Evolutionary conservation across 345 rosid species (phyloP).

Genomic region (Ailanthus altissimus): DNA sequence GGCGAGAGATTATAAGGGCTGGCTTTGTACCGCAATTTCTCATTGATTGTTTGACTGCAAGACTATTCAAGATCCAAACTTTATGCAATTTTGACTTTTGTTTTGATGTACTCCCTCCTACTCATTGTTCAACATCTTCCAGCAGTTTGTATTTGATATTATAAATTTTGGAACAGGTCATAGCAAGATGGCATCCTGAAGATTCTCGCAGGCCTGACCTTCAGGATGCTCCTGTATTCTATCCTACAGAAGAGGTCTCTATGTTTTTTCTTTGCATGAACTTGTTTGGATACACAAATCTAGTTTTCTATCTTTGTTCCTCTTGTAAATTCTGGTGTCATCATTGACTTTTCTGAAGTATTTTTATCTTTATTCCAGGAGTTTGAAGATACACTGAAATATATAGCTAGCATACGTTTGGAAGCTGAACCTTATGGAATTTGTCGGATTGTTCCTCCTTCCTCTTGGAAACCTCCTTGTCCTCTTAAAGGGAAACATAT

Average conservation of each 20-base stretch:
- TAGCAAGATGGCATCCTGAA: conserved; percentile 83
- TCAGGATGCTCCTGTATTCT: conserved; percentile 86
- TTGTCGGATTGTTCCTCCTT: conserved; percentile 97
- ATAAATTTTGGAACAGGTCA: conserved; percentile 51
- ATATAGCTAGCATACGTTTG: conserved; percentile 78
- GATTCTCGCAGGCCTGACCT: conserved; percentile 67
- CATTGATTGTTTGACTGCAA: conserved; percentile 14
- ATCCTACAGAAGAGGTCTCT: conserved; percentile 90
- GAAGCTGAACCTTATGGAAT: conserved; percentile 92
- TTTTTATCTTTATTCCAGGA: conserved; percentile 54
- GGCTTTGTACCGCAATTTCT: background rate
- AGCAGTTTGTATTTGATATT: conserved; percentile 23
- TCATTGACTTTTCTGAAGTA: conserved; percentile 27
- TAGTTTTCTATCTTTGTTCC: background rate
- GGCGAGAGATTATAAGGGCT: conserved; percentile 2
- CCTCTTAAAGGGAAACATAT: conserved; percentile 66
- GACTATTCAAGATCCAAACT: background rate
- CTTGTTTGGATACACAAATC: conserved; percentile 16
- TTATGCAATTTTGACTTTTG: conserved; percentile 5
- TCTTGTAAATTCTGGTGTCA: conserved; percentile 8
- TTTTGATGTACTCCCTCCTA: conserved; percentile 3
- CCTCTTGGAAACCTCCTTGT: conserved; percentile 96
- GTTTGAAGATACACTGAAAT: conserved; percentile 88
- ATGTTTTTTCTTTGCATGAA: conserved; percentile 25
- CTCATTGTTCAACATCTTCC: conserved; percentile 13